Conservation (phyloP, 1,284 basidiomycete species). For the Ceratorhiza oryzae-sativae region DNA sequence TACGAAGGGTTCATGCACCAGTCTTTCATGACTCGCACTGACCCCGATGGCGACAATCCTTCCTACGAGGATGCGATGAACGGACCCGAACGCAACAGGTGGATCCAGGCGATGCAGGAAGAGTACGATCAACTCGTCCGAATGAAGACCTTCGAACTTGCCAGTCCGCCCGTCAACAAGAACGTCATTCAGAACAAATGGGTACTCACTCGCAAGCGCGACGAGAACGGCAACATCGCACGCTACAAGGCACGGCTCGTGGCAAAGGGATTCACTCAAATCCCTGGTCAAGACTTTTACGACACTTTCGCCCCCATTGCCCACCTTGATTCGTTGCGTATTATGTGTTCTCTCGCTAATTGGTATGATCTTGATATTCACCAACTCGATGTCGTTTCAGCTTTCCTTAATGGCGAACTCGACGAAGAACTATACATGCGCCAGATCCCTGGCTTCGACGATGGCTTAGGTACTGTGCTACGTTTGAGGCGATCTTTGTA, state of each 20-base stretch:
- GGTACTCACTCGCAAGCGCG: conserved; percentile 49
- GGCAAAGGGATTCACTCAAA: conserved; percentile 34
- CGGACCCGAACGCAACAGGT: background rate
- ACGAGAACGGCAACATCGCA: background rate
- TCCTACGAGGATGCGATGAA: conserved; percentile 5
- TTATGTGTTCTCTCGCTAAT: conserved; percentile 53
- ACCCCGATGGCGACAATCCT: background rate
- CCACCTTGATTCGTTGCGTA: conserved; percentile 49
- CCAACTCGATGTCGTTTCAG: conserved; percentile 49
- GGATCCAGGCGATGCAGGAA: conserved; percentile 1
- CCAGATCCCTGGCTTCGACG: conserved; percentile 18
- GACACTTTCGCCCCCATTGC: conserved; percentile 43
- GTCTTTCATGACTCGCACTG: background rate
- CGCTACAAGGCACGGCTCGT: background rate
- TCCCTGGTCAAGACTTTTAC: conserved; percentile 44
- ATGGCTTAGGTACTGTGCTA: background rate
- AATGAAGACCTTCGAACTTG: background rate
- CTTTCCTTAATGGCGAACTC: conserved; percentile 49
- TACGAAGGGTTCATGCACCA: background rate
- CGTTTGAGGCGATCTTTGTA: background rate
- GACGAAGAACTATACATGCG: conserved; percentile 49
- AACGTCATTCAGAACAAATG: conserved; percentile 47
- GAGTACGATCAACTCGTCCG: background rate
- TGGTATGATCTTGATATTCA: conserved; percentile 49
- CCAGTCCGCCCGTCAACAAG: too few species aligned